These are phyloP conservation scores for Epichloe typhina DNA, from an alignment of 2,329 filamentous ascomycete genomes.

Conservation along the genomic window DNA sequence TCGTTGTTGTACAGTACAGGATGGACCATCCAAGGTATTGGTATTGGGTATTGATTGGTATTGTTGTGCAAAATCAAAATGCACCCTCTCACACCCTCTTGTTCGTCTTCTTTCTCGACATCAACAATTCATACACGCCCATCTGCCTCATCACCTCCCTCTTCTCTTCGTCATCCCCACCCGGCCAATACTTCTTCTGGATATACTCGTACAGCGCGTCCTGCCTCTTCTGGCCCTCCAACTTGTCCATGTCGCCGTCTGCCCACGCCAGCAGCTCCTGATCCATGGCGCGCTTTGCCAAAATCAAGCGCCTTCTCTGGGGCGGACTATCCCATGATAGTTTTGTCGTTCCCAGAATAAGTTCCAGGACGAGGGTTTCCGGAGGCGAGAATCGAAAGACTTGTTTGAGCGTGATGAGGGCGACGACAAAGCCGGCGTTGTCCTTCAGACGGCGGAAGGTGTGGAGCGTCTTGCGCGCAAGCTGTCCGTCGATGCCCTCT, in stretches of 20 bases:
- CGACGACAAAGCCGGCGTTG: slow-evolving; percentile 30
- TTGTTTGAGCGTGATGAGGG: slow-evolving; percentile 29
- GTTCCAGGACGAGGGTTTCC: slow-evolving; percentile 33
- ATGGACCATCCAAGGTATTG: background rate
- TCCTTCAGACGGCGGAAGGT: slow-evolving; percentile 35
- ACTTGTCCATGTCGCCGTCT: slow-evolving; percentile 18
- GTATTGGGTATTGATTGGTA: background rate
- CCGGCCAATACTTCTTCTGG: slow-evolving; percentile 24
- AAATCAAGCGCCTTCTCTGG: slow-evolving; percentile 27
- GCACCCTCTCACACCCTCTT: background rate
- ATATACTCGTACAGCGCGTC: slow-evolving; percentile 31
- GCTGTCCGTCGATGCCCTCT: slow-evolving; percentile 30
- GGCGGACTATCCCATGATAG: slow-evolving; percentile 28
- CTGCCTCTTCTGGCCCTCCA: slow-evolving; percentile 23
- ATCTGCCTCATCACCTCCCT: slow-evolving; percentile 24
- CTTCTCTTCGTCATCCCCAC: slow-evolving; percentile 12
- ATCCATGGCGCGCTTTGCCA: slow-evolving; percentile 30
- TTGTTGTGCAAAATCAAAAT: background rate
- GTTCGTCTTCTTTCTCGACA: slow-evolving; percentile 4
- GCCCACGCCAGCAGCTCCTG: slow-evolving; percentile 18
- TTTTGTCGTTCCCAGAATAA: slow-evolving; percentile 31
- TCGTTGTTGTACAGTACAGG: background rate
- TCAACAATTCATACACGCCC: slow-evolving; percentile 26
- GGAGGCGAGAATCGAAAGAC: slow-evolving; percentile 30
- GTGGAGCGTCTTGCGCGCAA: slow-evolving; percentile 36